Conservation (phyloP, 352 stramenopile genomes). For the Phytophthora chlamydospora region DNA sequence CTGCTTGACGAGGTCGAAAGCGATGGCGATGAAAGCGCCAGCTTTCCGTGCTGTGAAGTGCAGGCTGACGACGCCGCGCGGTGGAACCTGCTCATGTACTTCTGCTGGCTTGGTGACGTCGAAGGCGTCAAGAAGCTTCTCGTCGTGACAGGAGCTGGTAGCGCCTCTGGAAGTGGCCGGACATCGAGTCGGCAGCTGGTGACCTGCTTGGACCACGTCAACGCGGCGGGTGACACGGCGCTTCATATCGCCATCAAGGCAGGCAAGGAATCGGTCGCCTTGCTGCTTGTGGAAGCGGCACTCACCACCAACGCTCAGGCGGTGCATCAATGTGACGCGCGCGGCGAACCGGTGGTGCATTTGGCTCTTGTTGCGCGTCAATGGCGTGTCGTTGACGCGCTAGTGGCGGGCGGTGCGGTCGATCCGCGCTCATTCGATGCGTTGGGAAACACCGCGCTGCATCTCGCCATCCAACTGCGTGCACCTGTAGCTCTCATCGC, state of each 20-base stretch:
- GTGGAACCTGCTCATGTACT: slow-evolving; percentile 80
- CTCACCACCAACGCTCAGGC: slow-evolving; percentile 41
- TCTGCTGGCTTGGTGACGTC: slow-evolving; percentile 57
- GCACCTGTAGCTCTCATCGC: slow-evolving; percentile 51
- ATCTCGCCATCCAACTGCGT: slow-evolving; percentile 69
- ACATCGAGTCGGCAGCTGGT: slow-evolving; percentile 37
- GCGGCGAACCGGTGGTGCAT: slow-evolving; percentile 61
- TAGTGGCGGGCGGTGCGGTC: slow-evolving; percentile 52
- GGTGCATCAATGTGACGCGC: slow-evolving; percentile 51
- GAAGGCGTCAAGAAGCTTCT: slow-evolving; percentile 44
- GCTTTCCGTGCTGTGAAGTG: slow-evolving; percentile 35
- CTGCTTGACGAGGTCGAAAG: slow-evolving; percentile 36
- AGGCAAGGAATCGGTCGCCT: slow-evolving; percentile 35
- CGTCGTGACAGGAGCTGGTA: slow-evolving; percentile 20
- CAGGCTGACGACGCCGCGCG: slow-evolving; percentile 48
- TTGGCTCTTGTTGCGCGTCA: slow-evolving; percentile 63
- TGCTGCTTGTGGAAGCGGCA: slow-evolving; percentile 51
- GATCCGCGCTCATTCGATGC: slow-evolving; percentile 53
- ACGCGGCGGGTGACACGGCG: slow-evolving; percentile 63
- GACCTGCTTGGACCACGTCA: slow-evolving; percentile 64
- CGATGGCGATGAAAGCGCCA: slow-evolving; percentile 25
- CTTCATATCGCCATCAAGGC: slow-evolving; percentile 76
- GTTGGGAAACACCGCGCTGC: slow-evolving; percentile 57
- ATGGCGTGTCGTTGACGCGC: slow-evolving; percentile 62
- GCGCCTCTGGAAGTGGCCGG: slow-evolving; percentile 19